Evolutionary conservation across 768 basidiomycete species (phyloP).

Genomic region (Crucibulum laeve): DNA sequence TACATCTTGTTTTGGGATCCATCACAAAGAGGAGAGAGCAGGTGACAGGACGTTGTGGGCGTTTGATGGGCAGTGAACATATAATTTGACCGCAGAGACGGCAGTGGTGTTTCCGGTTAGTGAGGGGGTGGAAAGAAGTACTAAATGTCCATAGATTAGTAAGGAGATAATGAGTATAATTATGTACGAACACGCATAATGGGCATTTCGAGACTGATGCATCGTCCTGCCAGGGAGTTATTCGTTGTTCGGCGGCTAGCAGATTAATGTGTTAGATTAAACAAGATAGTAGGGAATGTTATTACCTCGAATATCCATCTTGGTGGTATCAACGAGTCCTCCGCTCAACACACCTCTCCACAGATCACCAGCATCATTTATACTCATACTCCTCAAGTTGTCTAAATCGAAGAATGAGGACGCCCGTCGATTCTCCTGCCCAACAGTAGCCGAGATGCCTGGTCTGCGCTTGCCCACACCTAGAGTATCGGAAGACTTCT

Average conservation of each 20-base stretch:
- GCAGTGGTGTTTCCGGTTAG: constrained; percentile 95
- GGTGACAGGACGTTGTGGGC: constrained; percentile 55
- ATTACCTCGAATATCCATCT: constrained; percentile 66
- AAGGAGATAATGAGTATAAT: neutral
- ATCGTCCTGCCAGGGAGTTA: constrained; percentile 95
- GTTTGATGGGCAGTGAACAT: constrained; percentile 81
- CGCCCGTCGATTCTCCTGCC: constrained; percentile 35
- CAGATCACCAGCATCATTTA: constrained; percentile 56
- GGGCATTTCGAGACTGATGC: constrained; percentile 73
- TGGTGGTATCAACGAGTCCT: constrained; percentile 37
- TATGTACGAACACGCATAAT: constrained; percentile 71
- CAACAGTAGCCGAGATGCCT: constrained; percentile 9
- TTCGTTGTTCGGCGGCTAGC: constrained; percentile 78
- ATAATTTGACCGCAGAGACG: constrained; percentile 90
- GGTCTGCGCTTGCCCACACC: constrained; percentile 12
- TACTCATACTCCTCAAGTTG: constrained; percentile 49
- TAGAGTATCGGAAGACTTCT: constrained; percentile 9
- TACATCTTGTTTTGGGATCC: constrained; percentile 69
- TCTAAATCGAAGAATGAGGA: constrained; percentile 78
- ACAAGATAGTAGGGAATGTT: constrained; percentile 1
- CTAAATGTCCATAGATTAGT: constrained; percentile 19
- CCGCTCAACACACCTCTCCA: constrained; percentile 58
- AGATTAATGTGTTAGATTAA: constrained; percentile 5
- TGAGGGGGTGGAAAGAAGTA: constrained; percentile 80
- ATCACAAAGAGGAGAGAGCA: constrained; percentile 86